These are phyloP conservation scores for Colletotrichum filicis DNA, from an alignment of 2,329 filamentous ascomycete species.

Conservation along the genomic window DNA sequence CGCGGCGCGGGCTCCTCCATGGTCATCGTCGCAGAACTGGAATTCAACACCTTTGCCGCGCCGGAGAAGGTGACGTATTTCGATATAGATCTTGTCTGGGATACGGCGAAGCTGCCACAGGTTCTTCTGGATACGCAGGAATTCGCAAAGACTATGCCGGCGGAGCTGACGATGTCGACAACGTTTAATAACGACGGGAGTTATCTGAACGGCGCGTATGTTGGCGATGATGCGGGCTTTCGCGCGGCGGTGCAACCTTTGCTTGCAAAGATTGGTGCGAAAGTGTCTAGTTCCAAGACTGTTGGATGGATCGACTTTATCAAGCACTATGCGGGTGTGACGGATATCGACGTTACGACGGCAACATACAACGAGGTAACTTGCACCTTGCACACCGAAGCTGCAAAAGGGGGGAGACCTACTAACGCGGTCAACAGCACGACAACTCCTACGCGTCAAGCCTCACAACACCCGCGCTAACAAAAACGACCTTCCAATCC, in stretches of 20 bases:
- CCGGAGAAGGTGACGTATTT: slow-evolving; percentile 45
- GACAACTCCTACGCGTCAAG: slow-evolving; percentile 44
- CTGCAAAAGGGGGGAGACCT: not conserved
- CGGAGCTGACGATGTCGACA: slow-evolving; percentile 42
- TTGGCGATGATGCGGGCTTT: not conserved
- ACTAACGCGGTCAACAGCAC: slow-evolving; percentile 35
- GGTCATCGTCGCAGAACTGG: slow-evolving; percentile 51
- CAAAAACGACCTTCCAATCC: slow-evolving; percentile 36
- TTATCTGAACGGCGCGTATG: slow-evolving; percentile 19
- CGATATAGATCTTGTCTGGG: slow-evolving; percentile 18
- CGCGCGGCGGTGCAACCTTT: slow-evolving; percentile 2
- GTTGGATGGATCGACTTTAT: slow-evolving; percentile 26
- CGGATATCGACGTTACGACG: slow-evolving; percentile 17
- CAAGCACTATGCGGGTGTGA: slow-evolving; percentile 1
- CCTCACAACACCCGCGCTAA: slow-evolving; percentile 41
- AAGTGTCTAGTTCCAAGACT: slow-evolving; percentile 19
- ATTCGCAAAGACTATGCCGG: slow-evolving; percentile 19
- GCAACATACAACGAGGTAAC: slow-evolving; percentile 15
- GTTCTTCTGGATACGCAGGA: slow-evolving; percentile 7
- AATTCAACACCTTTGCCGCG: slow-evolving; percentile 50
- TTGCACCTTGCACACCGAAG: not conserved
- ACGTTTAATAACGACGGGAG: slow-evolving; percentile 25
- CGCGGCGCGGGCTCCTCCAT: slow-evolving; percentile 54
- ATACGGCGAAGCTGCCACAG: not conserved
- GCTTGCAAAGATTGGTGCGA: slow-evolving; percentile 1